These are phyloP conservation scores for Oxytropis ochrocephala DNA, from an alignment of 306 rosid species.

Conservation along the genomic window DNA sequence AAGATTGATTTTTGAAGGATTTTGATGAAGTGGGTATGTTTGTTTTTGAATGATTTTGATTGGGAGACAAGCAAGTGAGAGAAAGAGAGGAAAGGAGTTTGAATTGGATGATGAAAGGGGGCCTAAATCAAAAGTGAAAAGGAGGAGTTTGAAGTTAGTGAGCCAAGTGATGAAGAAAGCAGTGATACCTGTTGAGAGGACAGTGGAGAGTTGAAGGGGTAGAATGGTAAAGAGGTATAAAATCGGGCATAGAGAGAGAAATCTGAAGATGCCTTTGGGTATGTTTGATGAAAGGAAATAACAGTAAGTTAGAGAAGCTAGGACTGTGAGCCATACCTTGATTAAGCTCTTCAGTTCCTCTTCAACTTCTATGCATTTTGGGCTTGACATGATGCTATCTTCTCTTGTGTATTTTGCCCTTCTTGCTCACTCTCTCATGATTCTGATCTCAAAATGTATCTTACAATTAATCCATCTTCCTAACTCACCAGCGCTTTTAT, in stretches of 20 bases:
- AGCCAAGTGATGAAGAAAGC: conserved; percentile 41
- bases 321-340: conserved; percentile 29
- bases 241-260: conserved; percentile 28
- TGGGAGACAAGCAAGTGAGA: conserved; percentile 49
- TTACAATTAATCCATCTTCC: background rate
- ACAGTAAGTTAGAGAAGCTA: conserved; percentile 27
- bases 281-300: conserved; percentile 27
- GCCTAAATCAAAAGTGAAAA: conserved; percentile 34
- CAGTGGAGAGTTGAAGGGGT: conserved; percentile 26
- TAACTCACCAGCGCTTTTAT: no score
- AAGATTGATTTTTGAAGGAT: background rate
- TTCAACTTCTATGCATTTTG: conserved; percentile 23
- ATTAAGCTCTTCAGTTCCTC: conserved; percentile 27
- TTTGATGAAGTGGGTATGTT: conserved; percentile 16
- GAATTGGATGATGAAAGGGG: conserved; percentile 36
- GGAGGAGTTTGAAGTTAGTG: conserved; percentile 36
- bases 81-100: conserved; percentile 38
- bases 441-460: background rate
- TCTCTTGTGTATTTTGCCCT: background rate
- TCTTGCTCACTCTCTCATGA: background rate
- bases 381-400: background rate
- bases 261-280: conserved; percentile 30
- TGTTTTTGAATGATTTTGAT: conserved; percentile 7
- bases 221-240: conserved; percentile 29
- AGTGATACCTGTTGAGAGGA: conserved; percentile 25